Base-by-base conservation (phyloP, 805 yeast species). In the Ogataea henricii region DNA sequence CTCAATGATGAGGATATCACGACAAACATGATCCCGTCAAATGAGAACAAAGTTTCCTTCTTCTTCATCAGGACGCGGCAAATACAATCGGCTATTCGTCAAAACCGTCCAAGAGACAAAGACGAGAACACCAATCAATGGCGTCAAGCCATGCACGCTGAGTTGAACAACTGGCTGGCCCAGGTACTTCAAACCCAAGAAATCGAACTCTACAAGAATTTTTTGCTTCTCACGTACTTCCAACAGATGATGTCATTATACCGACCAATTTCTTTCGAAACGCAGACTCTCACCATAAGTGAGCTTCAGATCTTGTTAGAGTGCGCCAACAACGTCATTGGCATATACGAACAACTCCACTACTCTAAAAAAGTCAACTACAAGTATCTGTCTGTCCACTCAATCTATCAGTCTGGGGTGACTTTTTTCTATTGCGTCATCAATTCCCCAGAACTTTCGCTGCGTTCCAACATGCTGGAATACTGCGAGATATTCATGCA, bases 1-100 rank as follows among this genome's bases (percentile, higher is more conserved):
- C 65, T 76, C 13, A 73, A 74, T 4, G 79, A 76, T 33, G 35
- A 39, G 7, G 59, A 56, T 34, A 48, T 58, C 8, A 52, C 46
- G 14, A 43, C 55, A 4, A 47, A 46, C 33, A 30, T 47, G 40
- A 21, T 44, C 10, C 29, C 23, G 3, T 50, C 47, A 2, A 13
- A 18, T 2, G 41, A 27, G 13, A 17, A 16, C 10, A 42, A 32
- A 17, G 42, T 52, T 1, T 49, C 60, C 9, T 40, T 26, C n/a
- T 37, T 50, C 13, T 56, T 49, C 39, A 47, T 58, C 30, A 45
- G 47, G 9, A 27, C 48, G 29, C 49, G 62, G 18, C 46, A 43
- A 14, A 26, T 56, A 4, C 62, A 58, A 39, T 53, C 58, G 17
- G 47, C 46, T 48, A 51, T 59, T 6, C 55, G 52, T 21, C 60